Base-by-base conservation (phyloP, 148 eudicot species). In the Hydrangea macrophylla region DNA sequence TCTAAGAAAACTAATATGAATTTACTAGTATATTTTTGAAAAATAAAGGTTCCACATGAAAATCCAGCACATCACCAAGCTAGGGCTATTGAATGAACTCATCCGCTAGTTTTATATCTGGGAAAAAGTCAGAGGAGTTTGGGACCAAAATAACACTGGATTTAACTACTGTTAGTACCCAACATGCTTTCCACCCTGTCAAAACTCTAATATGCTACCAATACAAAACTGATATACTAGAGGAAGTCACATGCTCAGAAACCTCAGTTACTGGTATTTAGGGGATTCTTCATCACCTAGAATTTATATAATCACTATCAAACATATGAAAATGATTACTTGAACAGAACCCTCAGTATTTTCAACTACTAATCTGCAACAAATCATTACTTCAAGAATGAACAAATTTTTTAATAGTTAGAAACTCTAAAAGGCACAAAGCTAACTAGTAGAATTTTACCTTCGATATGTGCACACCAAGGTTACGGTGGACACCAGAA, bases 401-500 rank as follows among this genome's bases (percentile, higher is more conserved):
- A 25, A 1, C 25, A 48, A 23, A 31, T 27, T 22, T 26, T 51
- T n/a, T 30, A 65, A 56, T 32, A 24, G 53, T 11, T 33, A 27
- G 11, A 70, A 60, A 18, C 51, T 45, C 51, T 45, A 12, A 25
- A 42, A 61, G 18, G 61, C 15, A 22, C 22, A 15, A 48, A 11
- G 40, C 66, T 51, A 62, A 70, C 18, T 23, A 23, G 59, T 23
- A 20, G 30, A 45, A 55, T 74, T n/a, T 68, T 76, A 94, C 98
- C 96, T 94, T 94, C 32, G 98, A 94, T 83, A 94, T 88, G 76
- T 94, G 98, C 78, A 94, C 98, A 62, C 98, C 98, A 44, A 94
- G 98, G 78, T 94, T 94, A 64, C 98, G 95, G 79, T 94, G 98
- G 50, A 94, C 98, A 59, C 98, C 98, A 27, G 98, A 94, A 84